phyloP scores from a whole-genome alignment of 345 rosid species.

The Syzygium aqueum region DNA sequence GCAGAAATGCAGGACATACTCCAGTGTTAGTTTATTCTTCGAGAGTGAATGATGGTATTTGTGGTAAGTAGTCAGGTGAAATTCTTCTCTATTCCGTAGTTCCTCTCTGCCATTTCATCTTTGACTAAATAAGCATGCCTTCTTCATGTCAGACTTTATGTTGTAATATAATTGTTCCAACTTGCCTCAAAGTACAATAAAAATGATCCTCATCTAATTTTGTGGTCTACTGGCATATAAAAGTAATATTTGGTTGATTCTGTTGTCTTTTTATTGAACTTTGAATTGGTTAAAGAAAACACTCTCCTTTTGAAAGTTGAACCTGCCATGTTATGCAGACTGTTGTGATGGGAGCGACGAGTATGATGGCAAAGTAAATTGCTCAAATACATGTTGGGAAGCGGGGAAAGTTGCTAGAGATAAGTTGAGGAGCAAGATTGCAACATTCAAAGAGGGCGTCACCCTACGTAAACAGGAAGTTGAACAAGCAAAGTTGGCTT shows the following conservation, averaged over 20 bases:
- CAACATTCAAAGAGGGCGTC: slow-evolving; percentile 61
- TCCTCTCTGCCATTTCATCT: neutral
- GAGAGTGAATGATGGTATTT: slow-evolving; percentile 91
- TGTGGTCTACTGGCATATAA: neutral
- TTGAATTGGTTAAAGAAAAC: neutral
- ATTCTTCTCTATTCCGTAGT: neutral
- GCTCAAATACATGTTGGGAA: slow-evolving; percentile 90
- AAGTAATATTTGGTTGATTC: neutral
- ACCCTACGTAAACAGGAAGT: slow-evolving; percentile 46
- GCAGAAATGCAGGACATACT: slow-evolving; percentile 68
- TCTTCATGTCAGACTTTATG: neutral
- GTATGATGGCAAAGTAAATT: slow-evolving; percentile 68
- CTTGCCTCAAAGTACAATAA: neutral
- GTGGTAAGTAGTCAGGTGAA: slow-evolving; percentile 46
- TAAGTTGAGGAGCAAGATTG: slow-evolving; percentile 60
- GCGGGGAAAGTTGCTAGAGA: slow-evolving; percentile 90
- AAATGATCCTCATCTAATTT: neutral
- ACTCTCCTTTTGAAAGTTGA: neutral
- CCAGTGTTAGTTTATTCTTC: slow-evolving; percentile 66
- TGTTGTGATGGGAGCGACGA: slow-evolving; percentile 99
- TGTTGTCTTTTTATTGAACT: neutral
- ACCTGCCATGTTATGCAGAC: slow-evolving; percentile 30
- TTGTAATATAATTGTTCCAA: neutral
- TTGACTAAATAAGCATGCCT: neutral
- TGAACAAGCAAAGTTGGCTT: slow-evolving; percentile 44